Evolutionary conservation across 2,329 filamentous ascomycete genomes (phyloP).

Genomic region (Dactylonectria estremocensis): DNA sequence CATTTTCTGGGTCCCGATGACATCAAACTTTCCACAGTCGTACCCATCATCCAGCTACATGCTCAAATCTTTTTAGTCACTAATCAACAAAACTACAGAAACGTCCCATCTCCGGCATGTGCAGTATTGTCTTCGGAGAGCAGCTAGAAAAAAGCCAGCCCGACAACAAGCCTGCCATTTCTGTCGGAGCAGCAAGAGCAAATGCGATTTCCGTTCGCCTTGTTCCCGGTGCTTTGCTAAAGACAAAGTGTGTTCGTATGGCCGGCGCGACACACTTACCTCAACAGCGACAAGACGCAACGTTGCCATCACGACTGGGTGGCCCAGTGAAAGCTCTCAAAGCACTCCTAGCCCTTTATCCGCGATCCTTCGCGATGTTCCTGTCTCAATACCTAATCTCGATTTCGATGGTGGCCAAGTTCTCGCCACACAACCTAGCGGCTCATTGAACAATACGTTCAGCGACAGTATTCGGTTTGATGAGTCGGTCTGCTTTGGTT

Average conservation of each 20-base stretch:
- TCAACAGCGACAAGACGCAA: not conserved
- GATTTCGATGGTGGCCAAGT: not conserved
- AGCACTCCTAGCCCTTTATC: not conserved
- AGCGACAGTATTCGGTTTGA: too few species aligned
- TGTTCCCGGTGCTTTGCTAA: slow-evolving; percentile 5
- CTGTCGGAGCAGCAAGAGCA: slow-evolving; percentile 17
- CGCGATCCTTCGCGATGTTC: not conserved
- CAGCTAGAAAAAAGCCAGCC: not conserved
- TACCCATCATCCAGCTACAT: too few species aligned
- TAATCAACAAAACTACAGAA: not conserved
- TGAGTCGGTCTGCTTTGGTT: too few species aligned
- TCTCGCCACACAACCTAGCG: not conserved
- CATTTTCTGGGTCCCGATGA: not conserved
- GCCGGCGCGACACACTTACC: not conserved
- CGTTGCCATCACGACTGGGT: not conserved
- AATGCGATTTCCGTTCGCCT: slow-evolving; percentile 14
- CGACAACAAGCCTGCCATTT: slow-evolving; percentile 9
- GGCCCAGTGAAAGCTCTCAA: not conserved
- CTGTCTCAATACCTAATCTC: not conserved
- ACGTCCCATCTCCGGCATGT: slow-evolving; percentile 1
- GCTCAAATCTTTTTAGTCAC: not conserved
- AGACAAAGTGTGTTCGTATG: not conserved
- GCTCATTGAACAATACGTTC: not conserved
- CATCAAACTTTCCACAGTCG: not conserved
- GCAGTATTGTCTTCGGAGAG: slow-evolving; percentile 18